These are phyloP conservation scores for Pseudogymnoascus destructans DNA, from an alignment of 2,329 filamentous ascomycete genomes.

Conservation along the genomic window DNA sequence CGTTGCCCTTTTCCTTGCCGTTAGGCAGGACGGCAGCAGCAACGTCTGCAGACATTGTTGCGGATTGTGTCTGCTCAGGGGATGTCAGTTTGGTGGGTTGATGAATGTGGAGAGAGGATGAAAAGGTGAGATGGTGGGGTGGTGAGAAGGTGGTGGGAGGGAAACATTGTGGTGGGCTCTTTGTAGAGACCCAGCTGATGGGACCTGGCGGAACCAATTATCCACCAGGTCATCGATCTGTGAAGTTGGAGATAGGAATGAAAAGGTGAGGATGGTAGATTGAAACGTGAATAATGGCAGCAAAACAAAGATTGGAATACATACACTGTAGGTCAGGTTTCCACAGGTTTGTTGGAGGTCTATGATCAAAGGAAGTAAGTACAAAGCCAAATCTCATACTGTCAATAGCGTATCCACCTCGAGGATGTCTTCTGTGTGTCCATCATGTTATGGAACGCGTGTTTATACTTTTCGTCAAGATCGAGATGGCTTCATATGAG, in stretches of 20 bases:
- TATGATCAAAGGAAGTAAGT: constrained; percentile 3
- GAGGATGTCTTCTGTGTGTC: neutral
- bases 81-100: neutral
- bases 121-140: neutral
- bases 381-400: neutral
- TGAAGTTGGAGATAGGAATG: neutral
- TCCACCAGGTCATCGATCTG: neutral
- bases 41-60: constrained; percentile 1
- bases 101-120: neutral
- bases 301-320: neutral
- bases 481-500: neutral
- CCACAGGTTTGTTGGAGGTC: neutral
- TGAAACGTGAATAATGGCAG: neutral
- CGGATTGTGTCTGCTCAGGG: neutral
- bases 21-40: neutral
- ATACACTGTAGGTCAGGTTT: neutral
- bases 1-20: neutral
- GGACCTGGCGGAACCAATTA: neutral
- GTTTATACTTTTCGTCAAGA: neutral
- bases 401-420: neutral
- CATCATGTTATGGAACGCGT: neutral
- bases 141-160: neutral
- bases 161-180: neutral
- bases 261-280: neutral
- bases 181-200: neutral